A percentile compares a stretch with the other conserved stretches of the same genome.
phyloP scores from a whole-genome alignment of 1,284 basidiomycete genomes.

The Trichosporon ovoides region DNA sequence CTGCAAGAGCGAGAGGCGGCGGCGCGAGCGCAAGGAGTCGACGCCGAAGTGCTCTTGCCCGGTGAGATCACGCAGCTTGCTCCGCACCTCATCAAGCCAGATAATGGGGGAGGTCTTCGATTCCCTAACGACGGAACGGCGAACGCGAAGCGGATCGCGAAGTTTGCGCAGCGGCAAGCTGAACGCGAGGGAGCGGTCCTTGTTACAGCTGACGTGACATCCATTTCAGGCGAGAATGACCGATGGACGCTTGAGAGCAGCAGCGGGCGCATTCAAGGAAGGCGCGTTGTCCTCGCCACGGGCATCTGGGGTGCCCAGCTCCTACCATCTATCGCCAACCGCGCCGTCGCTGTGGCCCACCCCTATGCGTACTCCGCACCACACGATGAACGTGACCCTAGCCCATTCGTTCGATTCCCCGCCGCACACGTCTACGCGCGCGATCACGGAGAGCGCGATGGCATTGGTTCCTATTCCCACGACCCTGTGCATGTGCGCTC shows the following conservation, averaged over 20 bases:
- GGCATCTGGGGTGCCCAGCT: slow-evolving; percentile 35
- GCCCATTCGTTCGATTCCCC: slow-evolving; percentile 30
- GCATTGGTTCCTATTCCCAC: slow-evolving; percentile 30
- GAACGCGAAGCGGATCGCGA: slow-evolving; percentile 16
- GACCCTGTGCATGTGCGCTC: slow-evolving; percentile 16
- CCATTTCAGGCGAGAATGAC: slow-evolving; percentile 6
- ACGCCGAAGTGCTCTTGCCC: slow-evolving; percentile 10
- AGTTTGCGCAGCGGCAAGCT: slow-evolving; percentile 17
- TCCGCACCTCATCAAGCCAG: slow-evolving; percentile 16
- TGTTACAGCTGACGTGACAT: slow-evolving; percentile 15
- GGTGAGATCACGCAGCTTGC: slow-evolving; percentile 13
- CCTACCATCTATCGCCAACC: slow-evolving; percentile 6
- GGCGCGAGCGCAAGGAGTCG: slow-evolving; percentile 13
- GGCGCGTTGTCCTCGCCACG: slow-evolving; percentile 23
- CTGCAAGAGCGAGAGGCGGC: slow-evolving; percentile 5
- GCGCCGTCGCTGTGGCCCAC: slow-evolving; percentile 25
- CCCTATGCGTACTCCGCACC: slow-evolving; percentile 23
- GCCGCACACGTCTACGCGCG: slow-evolving; percentile 26
- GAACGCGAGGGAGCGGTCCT: slow-evolving; percentile 14
- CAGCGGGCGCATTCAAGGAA: neutral
- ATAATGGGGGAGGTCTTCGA: slow-evolving; percentile 3
- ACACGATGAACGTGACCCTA: neutral
- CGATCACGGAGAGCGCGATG: slow-evolving; percentile 29
- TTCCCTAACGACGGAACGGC: slow-evolving; percentile 27
- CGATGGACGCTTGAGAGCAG: neutral